A percentile compares a stretch with the other conserved stretches of the same genome.
Evolutionary conservation across 2,329 filamentous ascomycete genomes (phyloP).

Genomic region (Colletotrichum eleusines): DNA sequence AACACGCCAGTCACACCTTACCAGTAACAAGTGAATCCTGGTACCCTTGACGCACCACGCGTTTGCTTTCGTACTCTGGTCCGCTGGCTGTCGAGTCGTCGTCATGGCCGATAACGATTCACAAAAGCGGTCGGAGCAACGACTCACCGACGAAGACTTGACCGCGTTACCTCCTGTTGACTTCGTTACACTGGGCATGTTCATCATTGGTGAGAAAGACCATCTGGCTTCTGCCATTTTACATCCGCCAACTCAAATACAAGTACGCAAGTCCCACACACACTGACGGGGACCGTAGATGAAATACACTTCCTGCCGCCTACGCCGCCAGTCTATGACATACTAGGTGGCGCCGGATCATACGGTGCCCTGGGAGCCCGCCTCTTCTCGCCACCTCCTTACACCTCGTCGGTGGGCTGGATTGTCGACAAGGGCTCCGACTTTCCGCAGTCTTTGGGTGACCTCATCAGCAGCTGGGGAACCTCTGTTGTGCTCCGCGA

Average conservation of each 20-base stretch:
- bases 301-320: constrained; percentile 88
- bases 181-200: constrained; percentile 79
- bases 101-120: constrained; percentile 20
- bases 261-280: neutral
- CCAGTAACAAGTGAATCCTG: neutral
- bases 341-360: constrained; percentile 90
- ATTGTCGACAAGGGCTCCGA: constrained; percentile 91
- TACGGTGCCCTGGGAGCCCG: constrained; percentile 91
- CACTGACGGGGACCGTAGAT: constrained; percentile 65
- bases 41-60: neutral
- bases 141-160: constrained; percentile 49
- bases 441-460: constrained; percentile 77
- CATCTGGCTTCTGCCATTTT: neutral
- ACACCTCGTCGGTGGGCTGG: constrained; percentile 82
- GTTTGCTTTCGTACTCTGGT: neutral
- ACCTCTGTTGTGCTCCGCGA: constrained; percentile 79
- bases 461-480: constrained; percentile 78
- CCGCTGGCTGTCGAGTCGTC: neutral
- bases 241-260: neutral
- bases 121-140: constrained; percentile 7
- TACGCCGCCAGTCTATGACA: constrained; percentile 75
- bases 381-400: constrained; percentile 79
- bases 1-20: neutral
- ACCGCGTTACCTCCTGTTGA: constrained; percentile 58
- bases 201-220: constrained; percentile 72